Conservation (phyloP, 2,329 filamentous ascomycete genomes). For the Zymoseptoria crescenta region DNA sequence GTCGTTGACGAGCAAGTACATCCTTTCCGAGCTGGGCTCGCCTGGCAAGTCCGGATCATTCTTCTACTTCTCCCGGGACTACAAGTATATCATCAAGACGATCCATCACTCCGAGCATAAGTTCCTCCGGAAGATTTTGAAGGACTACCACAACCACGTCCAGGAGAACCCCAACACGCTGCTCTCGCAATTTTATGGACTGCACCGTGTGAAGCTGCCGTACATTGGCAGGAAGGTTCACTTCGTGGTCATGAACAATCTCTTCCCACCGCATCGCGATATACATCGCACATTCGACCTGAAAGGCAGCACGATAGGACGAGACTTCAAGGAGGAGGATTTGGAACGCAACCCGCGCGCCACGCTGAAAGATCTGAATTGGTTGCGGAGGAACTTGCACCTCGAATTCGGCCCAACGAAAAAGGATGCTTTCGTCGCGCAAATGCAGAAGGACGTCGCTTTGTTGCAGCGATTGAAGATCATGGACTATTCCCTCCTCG, state of each 20-base stretch:
- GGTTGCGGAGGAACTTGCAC: conserved; percentile 76
- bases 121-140: conserved; percentile 72
- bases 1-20: conserved; percentile 97
- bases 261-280: conserved; percentile 93
- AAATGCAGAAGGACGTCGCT: conserved; percentile 79
- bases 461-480: conserved; percentile 84
- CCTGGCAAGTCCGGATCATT: conserved; percentile 98
- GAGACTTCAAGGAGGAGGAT: conserved; percentile 84
- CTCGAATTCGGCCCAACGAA: conserved; percentile 85
- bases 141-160: conserved; percentile 90
- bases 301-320: conserved; percentile 90
- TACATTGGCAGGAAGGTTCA: conserved; percentile 91
- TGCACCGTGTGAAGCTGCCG: conserved; percentile 96
- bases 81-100: conserved; percentile 99
- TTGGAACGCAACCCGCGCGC: conserved; percentile 82
- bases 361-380: conserved; percentile 94
- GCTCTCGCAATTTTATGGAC: conserved; percentile 92
- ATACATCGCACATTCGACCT: conserved; percentile 96
- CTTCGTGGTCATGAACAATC: conserved; percentile 99
- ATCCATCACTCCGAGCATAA: conserved; percentile 95
- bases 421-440: conserved; percentile 78
- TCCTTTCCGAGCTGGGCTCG: conserved; percentile 90
- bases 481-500: conserved; percentile 95
- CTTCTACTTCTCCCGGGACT: conserved; percentile 98
- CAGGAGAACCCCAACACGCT: conserved; percentile 91